phyloP scores from a whole-genome alignment of 306 rosid species.

The Alnus rubra region DNA sequence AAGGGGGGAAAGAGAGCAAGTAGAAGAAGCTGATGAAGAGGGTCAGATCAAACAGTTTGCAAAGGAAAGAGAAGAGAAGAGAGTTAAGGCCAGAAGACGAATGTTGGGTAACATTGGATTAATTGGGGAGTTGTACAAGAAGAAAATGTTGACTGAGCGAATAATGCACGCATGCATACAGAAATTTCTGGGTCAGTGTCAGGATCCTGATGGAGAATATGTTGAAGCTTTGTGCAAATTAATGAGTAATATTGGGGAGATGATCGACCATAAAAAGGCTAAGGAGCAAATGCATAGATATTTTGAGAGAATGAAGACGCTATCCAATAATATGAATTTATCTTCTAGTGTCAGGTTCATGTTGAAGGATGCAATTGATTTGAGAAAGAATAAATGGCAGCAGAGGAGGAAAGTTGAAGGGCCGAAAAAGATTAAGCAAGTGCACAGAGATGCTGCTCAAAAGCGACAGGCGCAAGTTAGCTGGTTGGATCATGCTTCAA shows the following conservation, averaged over 20 bases:
- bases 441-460: slow-evolving; percentile 96
- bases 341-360: slow-evolving; percentile 95
- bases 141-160: slow-evolving; percentile 93
- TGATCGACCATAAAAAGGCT: slow-evolving; percentile 88
- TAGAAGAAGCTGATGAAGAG: slow-evolving; percentile 88
- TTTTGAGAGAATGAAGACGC: slow-evolving; percentile 61
- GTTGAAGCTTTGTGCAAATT: slow-evolving; percentile 51
- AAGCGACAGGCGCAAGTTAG: slow-evolving; percentile 64
- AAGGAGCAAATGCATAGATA: slow-evolving; percentile 85
- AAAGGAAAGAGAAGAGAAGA: slow-evolving; percentile 78
- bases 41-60: slow-evolving; percentile 65
- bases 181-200: slow-evolving; percentile 74
- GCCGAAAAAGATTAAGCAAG: slow-evolving; percentile 95
- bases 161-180: slow-evolving; percentile 91
- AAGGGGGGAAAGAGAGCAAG: slow-evolving; percentile 91
- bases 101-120: slow-evolving; percentile 96
- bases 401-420: slow-evolving; percentile 94
- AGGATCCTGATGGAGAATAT: slow-evolving; percentile 82
- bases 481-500: too few relatives aligned
- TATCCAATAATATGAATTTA: slow-evolving; percentile 76
- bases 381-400: slow-evolving; percentile 93
- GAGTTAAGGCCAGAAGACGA: slow-evolving; percentile 80
- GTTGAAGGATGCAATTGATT: slow-evolving; percentile 84
- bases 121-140: slow-evolving; percentile 93
- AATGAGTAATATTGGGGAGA: slow-evolving; percentile 98